Evolutionary conservation across 2,329 filamentous ascomycete genomes (phyloP).

Genomic region (Penicillium sclerotiorum): DNA sequence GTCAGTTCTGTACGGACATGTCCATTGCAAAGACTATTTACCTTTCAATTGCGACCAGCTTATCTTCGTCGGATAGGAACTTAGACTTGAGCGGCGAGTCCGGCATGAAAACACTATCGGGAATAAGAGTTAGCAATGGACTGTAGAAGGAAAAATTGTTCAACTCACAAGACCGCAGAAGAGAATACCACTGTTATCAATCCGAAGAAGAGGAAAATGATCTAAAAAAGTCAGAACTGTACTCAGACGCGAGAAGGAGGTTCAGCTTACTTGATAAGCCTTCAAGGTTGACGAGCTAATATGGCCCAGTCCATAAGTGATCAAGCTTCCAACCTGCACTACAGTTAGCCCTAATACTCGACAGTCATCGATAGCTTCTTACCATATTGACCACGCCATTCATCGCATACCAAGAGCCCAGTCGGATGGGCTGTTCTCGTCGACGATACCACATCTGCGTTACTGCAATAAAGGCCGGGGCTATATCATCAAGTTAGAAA

Average conservation of each 20-base stretch:
- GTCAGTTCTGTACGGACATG: conserved; percentile 4
- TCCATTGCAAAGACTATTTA: conserved; percentile 4
- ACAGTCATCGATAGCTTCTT: conserved; percentile 1
- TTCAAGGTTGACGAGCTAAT: conserved; percentile 48
- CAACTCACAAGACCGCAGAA: conserved; percentile 49
- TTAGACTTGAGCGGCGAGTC: conserved; percentile 64
- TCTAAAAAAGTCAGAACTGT: conserved; percentile 17
- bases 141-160: no score
- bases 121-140: neutral
- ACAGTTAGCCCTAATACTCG: neutral
- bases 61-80: conserved; percentile 60
- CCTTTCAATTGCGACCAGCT: conserved; percentile 61
- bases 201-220: conserved; percentile 43
- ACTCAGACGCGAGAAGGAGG: no score
- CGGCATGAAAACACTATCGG: conserved; percentile 56
- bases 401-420: conserved; percentile 58
- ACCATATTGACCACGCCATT: conserved; percentile 60
- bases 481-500: conserved; percentile 27
- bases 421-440: conserved; percentile 54
- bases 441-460: conserved; percentile 61
- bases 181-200: conserved; percentile 57
- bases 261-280: conserved; percentile 52
- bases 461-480: conserved; percentile 56
- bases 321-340: conserved; percentile 51
- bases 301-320: conserved; percentile 57